Percentiles rank a stretch among this genome's conserved stretches.
Evolutionary conservation across 2,329 filamentous ascomycete genomes (phyloP).

Genomic region (Mycocentrospora acerina): DNA sequence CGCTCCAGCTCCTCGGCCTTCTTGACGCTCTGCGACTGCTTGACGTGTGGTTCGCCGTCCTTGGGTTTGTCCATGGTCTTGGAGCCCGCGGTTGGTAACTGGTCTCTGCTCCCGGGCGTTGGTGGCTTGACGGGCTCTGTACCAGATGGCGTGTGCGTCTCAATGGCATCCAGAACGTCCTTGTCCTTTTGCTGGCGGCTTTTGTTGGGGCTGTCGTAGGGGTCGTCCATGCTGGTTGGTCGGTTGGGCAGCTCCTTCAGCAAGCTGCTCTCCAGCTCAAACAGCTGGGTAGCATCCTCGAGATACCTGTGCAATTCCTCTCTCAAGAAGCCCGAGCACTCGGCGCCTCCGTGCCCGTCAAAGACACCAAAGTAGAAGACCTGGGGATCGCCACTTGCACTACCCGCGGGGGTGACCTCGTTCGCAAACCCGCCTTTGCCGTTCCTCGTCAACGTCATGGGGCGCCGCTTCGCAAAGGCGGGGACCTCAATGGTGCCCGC

Average conservation of each 20-base stretch:
- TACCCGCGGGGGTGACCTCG: constrained; percentile 70
- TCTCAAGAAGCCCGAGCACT: constrained; percentile 83
- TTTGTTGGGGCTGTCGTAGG: constrained; percentile 19
- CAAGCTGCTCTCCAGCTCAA: constrained; percentile 77
- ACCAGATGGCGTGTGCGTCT: constrained; percentile 50
- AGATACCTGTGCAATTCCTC: constrained; percentile 87
- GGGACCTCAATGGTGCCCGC: constrained; percentile 92
- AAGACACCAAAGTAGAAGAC: constrained; percentile 98
- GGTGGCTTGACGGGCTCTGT: constrained; percentile 45
- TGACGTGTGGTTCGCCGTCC: constrained; percentile 30
- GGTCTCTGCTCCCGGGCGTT: constrained; percentile 18
- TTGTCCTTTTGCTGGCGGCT: constrained; percentile 32
- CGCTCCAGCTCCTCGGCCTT: constrained; percentile 70
- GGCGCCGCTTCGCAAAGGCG: constrained; percentile 82
- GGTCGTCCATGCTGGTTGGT: constrained; percentile 28
- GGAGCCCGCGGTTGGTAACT: constrained; percentile 27
- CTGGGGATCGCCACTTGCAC: constrained; percentile 84
- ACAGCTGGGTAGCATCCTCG: constrained; percentile 74
- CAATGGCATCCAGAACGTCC: constrained; percentile 46
- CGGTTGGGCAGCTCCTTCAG: constrained; percentile 30
- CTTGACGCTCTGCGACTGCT: constrained; percentile 51
- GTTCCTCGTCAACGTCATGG: constrained; percentile 59
- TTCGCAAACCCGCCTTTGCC: constrained; percentile 38
- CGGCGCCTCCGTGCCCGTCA: constrained; percentile 88
- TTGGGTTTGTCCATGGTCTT: constrained; percentile 23